phyloP scores from a whole-genome alignment of 768 basidiomycete species.

The Austroboletus festivus region DNA sequence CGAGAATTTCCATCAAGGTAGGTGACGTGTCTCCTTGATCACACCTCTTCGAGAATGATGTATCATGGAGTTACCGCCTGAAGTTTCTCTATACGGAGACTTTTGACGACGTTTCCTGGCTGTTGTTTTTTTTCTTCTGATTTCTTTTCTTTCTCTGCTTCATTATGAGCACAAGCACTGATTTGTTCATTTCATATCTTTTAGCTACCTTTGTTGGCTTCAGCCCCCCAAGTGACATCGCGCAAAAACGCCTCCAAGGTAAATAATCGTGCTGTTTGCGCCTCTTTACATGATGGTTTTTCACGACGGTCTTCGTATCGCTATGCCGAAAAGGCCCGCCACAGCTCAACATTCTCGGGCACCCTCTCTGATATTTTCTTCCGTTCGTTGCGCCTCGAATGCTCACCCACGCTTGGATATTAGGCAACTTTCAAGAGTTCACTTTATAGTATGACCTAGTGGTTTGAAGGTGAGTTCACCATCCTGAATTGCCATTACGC shows the following conservation, averaged over 20 bases:
- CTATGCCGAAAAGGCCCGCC: constrained; percentile 88
- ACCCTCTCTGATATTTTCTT: constrained; percentile 57
- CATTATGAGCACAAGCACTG: background rate
- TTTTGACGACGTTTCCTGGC: constrained; percentile 75
- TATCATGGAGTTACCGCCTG: constrained; percentile 86
- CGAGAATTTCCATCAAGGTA: too few relatives aligned
- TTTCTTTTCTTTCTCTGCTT: constrained; percentile 8
- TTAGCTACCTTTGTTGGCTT: background rate
- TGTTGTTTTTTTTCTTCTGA: constrained; percentile 69
- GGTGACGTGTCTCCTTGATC: background rate
- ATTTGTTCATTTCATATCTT: background rate
- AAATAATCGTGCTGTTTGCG: background rate
- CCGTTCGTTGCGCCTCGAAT: background rate
- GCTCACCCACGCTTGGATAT: constrained; percentile 5
- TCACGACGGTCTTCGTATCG: constrained; percentile 92
- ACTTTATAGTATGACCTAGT: too few relatives aligned
- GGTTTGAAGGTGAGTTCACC: constrained; percentile 9
- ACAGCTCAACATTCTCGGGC: constrained; percentile 84
- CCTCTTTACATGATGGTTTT: constrained; percentile 15
- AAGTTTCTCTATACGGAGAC: constrained; percentile 37
- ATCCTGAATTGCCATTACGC: too few relatives aligned
- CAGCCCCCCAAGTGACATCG: too few relatives aligned
- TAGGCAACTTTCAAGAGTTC: too few relatives aligned
- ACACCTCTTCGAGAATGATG: constrained; percentile 3
- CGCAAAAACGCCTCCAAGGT: constrained; percentile 7